Evolutionary conservation across 306 rosid genomes (phyloP).

Genomic region (Castanea sativa): DNA sequence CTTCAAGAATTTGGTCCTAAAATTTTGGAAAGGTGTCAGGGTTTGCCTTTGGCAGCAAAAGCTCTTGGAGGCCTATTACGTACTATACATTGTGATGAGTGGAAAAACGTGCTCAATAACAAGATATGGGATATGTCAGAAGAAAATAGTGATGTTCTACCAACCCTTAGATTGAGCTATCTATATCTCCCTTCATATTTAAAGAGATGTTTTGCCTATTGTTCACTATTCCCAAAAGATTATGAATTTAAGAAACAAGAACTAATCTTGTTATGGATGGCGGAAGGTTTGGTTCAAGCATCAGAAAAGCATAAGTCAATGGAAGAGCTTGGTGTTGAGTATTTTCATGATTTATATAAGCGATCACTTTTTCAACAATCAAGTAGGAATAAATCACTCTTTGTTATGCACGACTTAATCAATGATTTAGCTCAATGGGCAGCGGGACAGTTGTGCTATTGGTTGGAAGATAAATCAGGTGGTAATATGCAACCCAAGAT

Average conservation of each 20-base stretch:
- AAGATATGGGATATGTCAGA: not conserved
- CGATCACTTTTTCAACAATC: not conserved
- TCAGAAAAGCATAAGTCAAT: accelerated
- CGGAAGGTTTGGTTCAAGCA: not conserved
- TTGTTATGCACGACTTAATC: not conserved
- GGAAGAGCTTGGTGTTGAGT: not conserved
- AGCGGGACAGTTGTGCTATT: not conserved
- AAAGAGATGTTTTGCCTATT: slow-evolving; percentile 3
- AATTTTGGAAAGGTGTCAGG: not conserved
- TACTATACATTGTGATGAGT: not conserved
- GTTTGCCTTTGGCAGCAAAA: not conserved
- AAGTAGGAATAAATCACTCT: not conserved
- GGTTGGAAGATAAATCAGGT: no score
- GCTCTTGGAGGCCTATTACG: not conserved
- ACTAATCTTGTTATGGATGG: not conserved
- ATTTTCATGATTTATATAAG: not conserved
- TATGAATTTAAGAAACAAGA: not conserved
- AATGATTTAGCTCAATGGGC: not conserved
- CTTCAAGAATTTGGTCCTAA: not conserved
- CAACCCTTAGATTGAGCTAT: slow-evolving; percentile 2
- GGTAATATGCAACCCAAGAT: no score
- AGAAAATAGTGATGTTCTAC: not conserved
- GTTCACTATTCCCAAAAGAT: slow-evolving; percentile 3
- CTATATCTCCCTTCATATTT: not conserved
- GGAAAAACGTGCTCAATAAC: not conserved